A percentile compares a stretch with the other conserved stretches of the same genome.
Conservation (phyloP, 1,139 yeast genomes). For the Hanseniaspora uvarum region DNA sequence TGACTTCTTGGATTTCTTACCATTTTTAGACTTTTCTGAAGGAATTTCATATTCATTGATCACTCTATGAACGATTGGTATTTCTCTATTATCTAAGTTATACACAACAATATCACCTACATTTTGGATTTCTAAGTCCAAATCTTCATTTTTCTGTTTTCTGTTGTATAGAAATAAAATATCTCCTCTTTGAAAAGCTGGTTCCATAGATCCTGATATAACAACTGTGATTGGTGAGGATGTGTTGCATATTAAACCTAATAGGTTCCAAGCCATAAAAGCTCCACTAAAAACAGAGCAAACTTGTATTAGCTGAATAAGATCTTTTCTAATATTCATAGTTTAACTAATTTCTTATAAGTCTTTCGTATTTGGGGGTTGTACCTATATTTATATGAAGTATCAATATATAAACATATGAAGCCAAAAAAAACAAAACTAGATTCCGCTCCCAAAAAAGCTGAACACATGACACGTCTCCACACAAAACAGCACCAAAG, state of each 20-base stretch:
- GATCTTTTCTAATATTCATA: conserved; percentile 35
- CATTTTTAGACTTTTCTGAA: conserved; percentile 24
- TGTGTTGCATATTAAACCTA: conserved; percentile 68
- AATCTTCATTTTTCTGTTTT: conserved; percentile 37
- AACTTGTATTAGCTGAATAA: conserved; percentile 54
- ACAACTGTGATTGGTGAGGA: conserved; percentile 95
- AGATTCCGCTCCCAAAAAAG: no score
- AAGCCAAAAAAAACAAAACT: no score
- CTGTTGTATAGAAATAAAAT: conserved; percentile 86
- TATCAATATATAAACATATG: no score
- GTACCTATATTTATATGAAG: no score
- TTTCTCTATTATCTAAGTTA: conserved; percentile 65
- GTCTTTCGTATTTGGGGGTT: no score
- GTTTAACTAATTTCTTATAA: background rate
- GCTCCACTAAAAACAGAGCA: conserved; percentile 79
- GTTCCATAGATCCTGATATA: conserved; percentile 97
- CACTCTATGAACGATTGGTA: conserved; percentile 94
- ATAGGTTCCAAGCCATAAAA: conserved; percentile 81
- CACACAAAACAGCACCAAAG: no score
- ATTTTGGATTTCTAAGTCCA: conserved; percentile 24
- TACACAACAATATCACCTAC: conserved; percentile 98
- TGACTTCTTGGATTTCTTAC: conserved; percentile 13
- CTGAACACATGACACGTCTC: no score
- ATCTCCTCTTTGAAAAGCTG: conserved; percentile 98
- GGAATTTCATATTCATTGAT: conserved; percentile 56